phyloP scores from a whole-genome alignment of 805 yeast genomes.

The Candida xyloterini region DNA sequence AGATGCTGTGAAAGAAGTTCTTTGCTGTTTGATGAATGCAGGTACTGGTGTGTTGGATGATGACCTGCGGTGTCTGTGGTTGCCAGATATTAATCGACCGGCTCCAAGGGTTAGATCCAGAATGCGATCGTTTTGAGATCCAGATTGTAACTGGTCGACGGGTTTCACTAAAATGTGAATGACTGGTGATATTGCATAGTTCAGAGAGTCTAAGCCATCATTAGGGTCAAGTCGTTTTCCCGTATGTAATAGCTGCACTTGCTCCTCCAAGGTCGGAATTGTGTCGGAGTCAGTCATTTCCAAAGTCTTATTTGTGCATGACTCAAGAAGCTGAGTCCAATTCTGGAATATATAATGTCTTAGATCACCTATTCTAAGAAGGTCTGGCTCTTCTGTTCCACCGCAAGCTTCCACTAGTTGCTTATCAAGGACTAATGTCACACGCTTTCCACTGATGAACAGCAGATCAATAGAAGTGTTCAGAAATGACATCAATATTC shows the following conservation, averaged over 20 bases:
- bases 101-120: slow-evolving; percentile 20
- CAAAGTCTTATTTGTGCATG: slow-evolving; percentile 6
- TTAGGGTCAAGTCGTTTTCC: slow-evolving; percentile 32
- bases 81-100: slow-evolving; percentile 12
- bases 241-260: slow-evolving; percentile 31
- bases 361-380: slow-evolving; percentile 28
- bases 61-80: slow-evolving; percentile 22
- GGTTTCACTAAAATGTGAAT: slow-evolving; percentile 33
- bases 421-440: slow-evolving; percentile 18
- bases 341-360: slow-evolving; percentile 25
- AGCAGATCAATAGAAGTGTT: slow-evolving; percentile 18
- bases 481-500: slow-evolving; percentile 10
- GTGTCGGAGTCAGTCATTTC: slow-evolving; percentile 8
- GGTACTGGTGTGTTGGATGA: slow-evolving; percentile 29
- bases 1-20: background rate
- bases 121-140: slow-evolving; percentile 17
- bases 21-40: slow-evolving; percentile 13
- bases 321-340: slow-evolving; percentile 23
- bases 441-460: slow-evolving; percentile 23
- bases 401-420: slow-evolving; percentile 13
- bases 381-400: slow-evolving; percentile 4
- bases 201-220: slow-evolving; percentile 18
- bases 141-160: slow-evolving; percentile 17
- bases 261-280: slow-evolving; percentile 23
- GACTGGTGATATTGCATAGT: slow-evolving; percentile 25